Percentiles rank a stretch among this genome's conserved stretches.
phyloP scores from a whole-genome alignment of 2,329 filamentous ascomycete species.

The Zalaria obscura region DNA sequence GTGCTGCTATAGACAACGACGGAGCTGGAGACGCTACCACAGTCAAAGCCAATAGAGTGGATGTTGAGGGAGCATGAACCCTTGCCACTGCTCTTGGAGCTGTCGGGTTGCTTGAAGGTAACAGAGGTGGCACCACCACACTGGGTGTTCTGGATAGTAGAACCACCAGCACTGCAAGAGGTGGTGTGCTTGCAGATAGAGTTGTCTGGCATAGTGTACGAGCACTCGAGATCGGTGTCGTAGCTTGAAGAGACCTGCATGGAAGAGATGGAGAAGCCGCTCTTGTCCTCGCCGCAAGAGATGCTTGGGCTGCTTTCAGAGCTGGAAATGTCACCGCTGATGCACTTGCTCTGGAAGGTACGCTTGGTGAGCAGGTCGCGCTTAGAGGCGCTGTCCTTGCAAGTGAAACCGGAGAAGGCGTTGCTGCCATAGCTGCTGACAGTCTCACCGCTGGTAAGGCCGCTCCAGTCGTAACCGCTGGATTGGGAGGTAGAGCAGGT shows the following conservation, averaged over 20 bases:
- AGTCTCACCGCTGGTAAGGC: conserved; percentile 38
- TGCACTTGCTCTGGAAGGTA: conserved; percentile 27
- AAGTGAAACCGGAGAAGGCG: conserved; percentile 59
- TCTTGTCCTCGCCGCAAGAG: conserved; percentile 31
- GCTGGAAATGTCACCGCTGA: conserved; percentile 31
- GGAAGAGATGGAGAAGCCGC: conserved; percentile 58
- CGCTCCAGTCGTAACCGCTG: conserved; percentile 57
- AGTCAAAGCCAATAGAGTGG: conserved; percentile 64
- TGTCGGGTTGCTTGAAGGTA: conserved; percentile 48
- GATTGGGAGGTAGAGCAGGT: conserved; percentile 58
- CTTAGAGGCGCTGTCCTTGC: conserved; percentile 46
- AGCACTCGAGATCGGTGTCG: conserved; percentile 68
- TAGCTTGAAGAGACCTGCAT: conserved; percentile 62
- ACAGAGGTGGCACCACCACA: conserved; percentile 84
- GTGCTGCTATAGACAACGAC: conserved; percentile 9
- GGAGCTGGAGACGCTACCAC: conserved; percentile 25
- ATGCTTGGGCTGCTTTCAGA: conserved; percentile 44
- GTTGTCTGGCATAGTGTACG: conserved; percentile 76
- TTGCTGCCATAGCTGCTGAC: conserved; percentile 60
- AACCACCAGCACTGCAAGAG: conserved; percentile 52
- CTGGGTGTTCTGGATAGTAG: conserved; percentile 66
- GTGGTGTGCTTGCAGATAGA: conserved; percentile 66
- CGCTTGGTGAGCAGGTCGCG: conserved; percentile 38
- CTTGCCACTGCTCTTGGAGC: conserved; percentile 17
- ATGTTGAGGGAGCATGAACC: conserved; percentile 58